Base-by-base conservation (phyloP, 371 early-diverging fungal species). In the Circinella minor region DNA sequence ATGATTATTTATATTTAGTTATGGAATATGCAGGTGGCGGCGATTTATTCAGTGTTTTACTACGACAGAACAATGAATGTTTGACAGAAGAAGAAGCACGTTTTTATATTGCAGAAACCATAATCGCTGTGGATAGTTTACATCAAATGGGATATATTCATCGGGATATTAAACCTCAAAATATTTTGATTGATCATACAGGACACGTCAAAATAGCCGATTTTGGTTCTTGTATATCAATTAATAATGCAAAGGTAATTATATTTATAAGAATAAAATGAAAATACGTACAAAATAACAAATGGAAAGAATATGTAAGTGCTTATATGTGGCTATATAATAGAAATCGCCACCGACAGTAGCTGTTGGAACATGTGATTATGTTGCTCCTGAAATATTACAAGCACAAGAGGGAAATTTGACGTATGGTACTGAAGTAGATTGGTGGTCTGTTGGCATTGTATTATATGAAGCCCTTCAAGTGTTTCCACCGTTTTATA, bases 371-470 rank as follows among this genome's bases (percentile, higher is more conserved):
- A 98, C 99, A 3, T 94, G 95, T 63, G 96, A 97, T 69, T 97
- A 97, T 77, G 96, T 99, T 68, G 97, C 98, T 17, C 96, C 97
- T 5, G 98, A 97, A 80, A 92, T 97, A 7, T 91, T 96, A 36
- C 78, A 90, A 72, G 86, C 91, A 37, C 84, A 87, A 36, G 80
- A 84, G 54, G 87, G 87, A 9, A 80, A 82, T 8, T 87, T 83
- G 27, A 88, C 94, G 11, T 99, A 99, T 81, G 96, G 96, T 48
- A 92, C 92, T 59, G 95, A 94, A 38, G 97, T 96, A 54, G 99
- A 99, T 83, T 97, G 98, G 95, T 99, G 99, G 99, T 94, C 97
- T 11, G 85, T 99, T 0, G 99, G 99, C 20, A 95, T 98, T 18
- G 92, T 99, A 48, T 89, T 99, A 77, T 99, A 93, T 73, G 99